phyloP scores from a whole-genome alignment of 768 basidiomycete species.

The Leccinum rimulosum region DNA sequence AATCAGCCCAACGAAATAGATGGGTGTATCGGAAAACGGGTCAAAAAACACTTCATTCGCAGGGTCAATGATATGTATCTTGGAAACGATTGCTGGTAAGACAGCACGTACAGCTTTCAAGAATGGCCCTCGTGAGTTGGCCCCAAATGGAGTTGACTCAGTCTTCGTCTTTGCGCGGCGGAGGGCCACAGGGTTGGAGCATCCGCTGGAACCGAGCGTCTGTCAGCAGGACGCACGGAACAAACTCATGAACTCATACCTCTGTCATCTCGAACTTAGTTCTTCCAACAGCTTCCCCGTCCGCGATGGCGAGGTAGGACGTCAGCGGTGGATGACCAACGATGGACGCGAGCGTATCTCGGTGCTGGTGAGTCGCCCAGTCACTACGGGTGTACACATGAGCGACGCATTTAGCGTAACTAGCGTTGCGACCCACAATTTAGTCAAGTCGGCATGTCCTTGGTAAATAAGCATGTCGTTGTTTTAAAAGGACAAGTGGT shows the following conservation, averaged over 20 bases:
- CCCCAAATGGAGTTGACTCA: no score
- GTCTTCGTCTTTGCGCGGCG: conserved; percentile 86
- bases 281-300: conserved; percentile 89
- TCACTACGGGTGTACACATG: no score
- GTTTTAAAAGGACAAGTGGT: no score
- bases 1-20: no score
- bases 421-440: no score
- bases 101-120: no score
- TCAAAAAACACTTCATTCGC: background rate
- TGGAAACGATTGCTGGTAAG: background rate
- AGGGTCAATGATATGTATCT: background rate
- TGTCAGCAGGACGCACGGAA: conserved; percentile 23
- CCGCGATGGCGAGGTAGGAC: conserved; percentile 89
- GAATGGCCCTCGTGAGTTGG: no score
- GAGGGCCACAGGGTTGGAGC: conserved; percentile 95
- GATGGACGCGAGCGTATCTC: conserved; percentile 91
- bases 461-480: no score
- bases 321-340: conserved; percentile 85
- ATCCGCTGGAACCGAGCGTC: conserved; percentile 56
- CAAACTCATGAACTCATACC: conserved; percentile 42
- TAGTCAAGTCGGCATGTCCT: no score
- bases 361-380: no score
- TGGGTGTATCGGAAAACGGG: background rate
- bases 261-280: conserved; percentile 94
- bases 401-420: no score